Base-by-base conservation (phyloP, 495 filamentous ascomycete genomes). In the Elasticomyces elasticus region DNA sequence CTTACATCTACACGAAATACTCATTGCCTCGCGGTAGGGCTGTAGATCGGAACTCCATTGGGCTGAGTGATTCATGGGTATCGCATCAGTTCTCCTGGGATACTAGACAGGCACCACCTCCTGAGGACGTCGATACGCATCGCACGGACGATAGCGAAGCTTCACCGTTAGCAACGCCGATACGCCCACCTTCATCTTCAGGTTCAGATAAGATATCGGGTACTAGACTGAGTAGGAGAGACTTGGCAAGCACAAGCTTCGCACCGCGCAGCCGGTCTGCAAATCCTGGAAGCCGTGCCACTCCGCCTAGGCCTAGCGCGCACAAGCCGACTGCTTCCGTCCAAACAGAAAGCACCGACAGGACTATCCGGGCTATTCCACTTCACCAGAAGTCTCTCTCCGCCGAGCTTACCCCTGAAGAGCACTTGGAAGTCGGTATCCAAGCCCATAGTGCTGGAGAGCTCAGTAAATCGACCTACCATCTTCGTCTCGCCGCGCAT, bases 381-480 rank as follows among this genome's bases (percentile, higher is more conserved):
- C 67, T 33, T 52, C 66, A 65, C 55, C n/a, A 55, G 27, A 13
- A 22, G 11, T 35, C 60, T 5, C 61, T 67, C 2, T 54, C 79
- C 31, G 67, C 74, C 5, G 75, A 82, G 4, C 68, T 91, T 52
- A 78, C 84, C 0, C 77, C 86, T 0, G 92, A 97, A 49, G 84
- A 95, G 52, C 92, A 98, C 64, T 78, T 96, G 11, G 75, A 80
- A 25, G 87, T 87, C 68, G 92, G 87, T 7, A 89, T 98, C 54
- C 85, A 86, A 55, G 78, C 83, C 38, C 94, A 98, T 61, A 87
- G 94, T 65, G 79, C 79, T 15, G 92, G 92, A 23, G 81, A 83
- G 0, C 72, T 95, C 24, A 85, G 85, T 43, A 89, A 97, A 65
- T 95, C 90, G 0, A 95, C 94, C 1, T 98, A 95, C 67, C 92